These are phyloP conservation scores for Trichomonascaceae sp. DNA, from an alignment of 1,139 yeast genomes.

Conservation along the genomic window DNA sequence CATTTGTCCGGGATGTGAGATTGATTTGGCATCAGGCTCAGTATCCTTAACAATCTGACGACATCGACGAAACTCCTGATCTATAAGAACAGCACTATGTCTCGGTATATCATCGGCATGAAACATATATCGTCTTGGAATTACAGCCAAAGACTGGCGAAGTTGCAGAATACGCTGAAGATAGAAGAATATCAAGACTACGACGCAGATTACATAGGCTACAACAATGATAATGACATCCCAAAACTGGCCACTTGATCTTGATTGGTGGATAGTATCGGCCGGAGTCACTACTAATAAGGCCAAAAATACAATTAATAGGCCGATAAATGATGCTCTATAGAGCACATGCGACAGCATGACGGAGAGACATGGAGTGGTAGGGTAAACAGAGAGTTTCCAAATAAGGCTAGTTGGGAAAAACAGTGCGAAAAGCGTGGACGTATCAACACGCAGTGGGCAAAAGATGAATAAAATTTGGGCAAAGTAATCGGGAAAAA, in stretches of 20 bases:
- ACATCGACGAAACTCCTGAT: constrained; percentile 43
- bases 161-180: constrained; percentile 52
- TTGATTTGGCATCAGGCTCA: constrained; percentile 40
- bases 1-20: constrained; percentile 61
- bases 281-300: constrained; percentile 63
- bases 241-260: constrained; percentile 50
- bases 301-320: constrained; percentile 39
- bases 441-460: no score
- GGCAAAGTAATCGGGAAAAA: no score
- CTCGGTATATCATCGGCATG: constrained; percentile 58
- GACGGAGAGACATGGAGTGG: neutral
- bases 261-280: constrained; percentile 68
- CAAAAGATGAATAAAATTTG: no score
- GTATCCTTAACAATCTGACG: constrained; percentile 44
- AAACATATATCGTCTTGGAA: constrained; percentile 62
- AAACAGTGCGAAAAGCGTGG: no score
- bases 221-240: constrained; percentile 71
- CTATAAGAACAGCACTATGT: constrained; percentile 39
- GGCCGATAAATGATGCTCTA: constrained; percentile 37
- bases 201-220: constrained; percentile 57
- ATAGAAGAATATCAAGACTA: constrained; percentile 44
- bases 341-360: neutral
- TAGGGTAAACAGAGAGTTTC: neutral
- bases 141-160: constrained; percentile 58
- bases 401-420: no score